Conservation (phyloP, 1,139 yeast species). For the Suhomyces yuchorum region DNA sequence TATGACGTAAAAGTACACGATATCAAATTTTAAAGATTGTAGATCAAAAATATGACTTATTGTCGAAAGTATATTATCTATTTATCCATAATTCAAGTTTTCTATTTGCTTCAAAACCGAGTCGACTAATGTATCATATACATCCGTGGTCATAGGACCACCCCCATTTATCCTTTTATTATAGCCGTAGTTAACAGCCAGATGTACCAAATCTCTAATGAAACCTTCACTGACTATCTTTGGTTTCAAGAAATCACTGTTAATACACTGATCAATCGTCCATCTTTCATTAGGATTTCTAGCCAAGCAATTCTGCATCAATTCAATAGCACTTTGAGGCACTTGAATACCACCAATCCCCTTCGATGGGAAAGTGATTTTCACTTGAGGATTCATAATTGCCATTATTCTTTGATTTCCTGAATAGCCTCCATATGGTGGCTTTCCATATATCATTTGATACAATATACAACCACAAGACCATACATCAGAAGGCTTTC, state of each 20-base stretch:
- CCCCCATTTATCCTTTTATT: conserved; percentile 38
- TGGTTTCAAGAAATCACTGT: conserved; percentile 67
- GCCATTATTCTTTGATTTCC: conserved; percentile 84
- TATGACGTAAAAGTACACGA: conserved; percentile 5
- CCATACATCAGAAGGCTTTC: conserved; percentile 97
- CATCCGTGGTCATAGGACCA: conserved; percentile 39
- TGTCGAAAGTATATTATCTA: neutral
- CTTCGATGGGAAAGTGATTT: conserved; percentile 63
- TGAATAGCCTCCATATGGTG: conserved; percentile 83
- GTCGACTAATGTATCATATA: conserved; percentile 46
- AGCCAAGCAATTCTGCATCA: conserved; percentile 70
- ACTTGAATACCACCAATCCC: conserved; percentile 68
- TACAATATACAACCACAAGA: conserved; percentile 95
- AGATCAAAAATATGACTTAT: neutral
- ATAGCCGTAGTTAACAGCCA: conserved; percentile 72
- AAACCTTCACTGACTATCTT: conserved; percentile 68
- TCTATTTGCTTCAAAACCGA: conserved; percentile 44
- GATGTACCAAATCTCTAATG: conserved; percentile 69
- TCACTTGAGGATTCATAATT: conserved; percentile 83
- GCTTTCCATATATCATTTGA: conserved; percentile 92
- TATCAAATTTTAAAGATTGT: neutral
- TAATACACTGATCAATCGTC: conserved; percentile 63
- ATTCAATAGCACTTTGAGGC: conserved; percentile 68
- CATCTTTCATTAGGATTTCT: conserved; percentile 73
- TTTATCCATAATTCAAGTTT: conserved; percentile 38